phyloP scores from a whole-genome alignment of 495 filamentous ascomycete species.

The Penicillium simplicissimum region DNA sequence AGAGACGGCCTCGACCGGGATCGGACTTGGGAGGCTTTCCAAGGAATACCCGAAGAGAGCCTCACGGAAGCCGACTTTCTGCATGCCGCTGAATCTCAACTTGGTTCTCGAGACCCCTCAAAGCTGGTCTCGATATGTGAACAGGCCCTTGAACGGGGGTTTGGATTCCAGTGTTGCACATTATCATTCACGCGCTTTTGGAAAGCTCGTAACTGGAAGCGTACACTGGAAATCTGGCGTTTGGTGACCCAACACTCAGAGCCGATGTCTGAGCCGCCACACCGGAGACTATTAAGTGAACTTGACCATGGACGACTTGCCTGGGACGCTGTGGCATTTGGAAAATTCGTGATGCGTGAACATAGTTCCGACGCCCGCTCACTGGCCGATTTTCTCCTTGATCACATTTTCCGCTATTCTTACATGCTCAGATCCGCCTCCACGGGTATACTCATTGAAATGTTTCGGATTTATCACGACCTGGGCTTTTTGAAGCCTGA shows the following conservation, averaged over 20 bases:
- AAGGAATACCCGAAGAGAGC: slow-evolving; percentile 31
- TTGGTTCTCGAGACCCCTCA: slow-evolving; percentile 15
- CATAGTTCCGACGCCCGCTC: slow-evolving; percentile 1
- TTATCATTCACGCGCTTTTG: slow-evolving; percentile 36
- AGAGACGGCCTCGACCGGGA: slow-evolving; percentile 32
- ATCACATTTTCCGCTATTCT: slow-evolving; percentile 21
- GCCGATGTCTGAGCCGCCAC: not conserved
- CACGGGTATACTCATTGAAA: slow-evolving; percentile 28
- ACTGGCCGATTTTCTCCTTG: slow-evolving; percentile 28
- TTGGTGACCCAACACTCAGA: slow-evolving; percentile 7
- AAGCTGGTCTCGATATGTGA: slow-evolving; percentile 33
- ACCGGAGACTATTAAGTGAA: not conserved
- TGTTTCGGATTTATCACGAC: slow-evolving; percentile 28
- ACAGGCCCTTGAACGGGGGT: slow-evolving; percentile 28
- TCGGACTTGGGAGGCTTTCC: slow-evolving; percentile 44
- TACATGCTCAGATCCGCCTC: slow-evolving; percentile 25
- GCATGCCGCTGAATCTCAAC: slow-evolving; percentile 32
- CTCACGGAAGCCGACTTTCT: slow-evolving; percentile 42
- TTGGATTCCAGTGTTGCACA: slow-evolving; percentile 23
- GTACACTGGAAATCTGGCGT: slow-evolving; percentile 11
- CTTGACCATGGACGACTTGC: slow-evolving; percentile 10
- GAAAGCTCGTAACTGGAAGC: slow-evolving; percentile 38
- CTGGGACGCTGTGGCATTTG: slow-evolving; percentile 19
- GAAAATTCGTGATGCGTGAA: slow-evolving; percentile 15
- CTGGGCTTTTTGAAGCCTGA: slow-evolving; percentile 23